Conservation (phyloP, 2,329 filamentous ascomycete genomes). For the Botryotinia globosa region DNA sequence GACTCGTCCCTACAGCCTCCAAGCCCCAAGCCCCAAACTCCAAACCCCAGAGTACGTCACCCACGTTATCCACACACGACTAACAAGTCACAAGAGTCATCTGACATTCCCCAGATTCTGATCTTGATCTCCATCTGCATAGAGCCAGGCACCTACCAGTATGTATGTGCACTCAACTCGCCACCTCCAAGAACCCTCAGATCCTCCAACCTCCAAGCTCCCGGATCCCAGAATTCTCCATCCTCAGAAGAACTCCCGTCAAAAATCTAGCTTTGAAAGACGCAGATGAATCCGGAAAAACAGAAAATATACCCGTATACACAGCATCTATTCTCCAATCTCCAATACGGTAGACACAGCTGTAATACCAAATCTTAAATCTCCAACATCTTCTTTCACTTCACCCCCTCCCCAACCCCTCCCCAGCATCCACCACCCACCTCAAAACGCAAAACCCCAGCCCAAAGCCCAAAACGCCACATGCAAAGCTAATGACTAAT, state of each 20-base stretch:
- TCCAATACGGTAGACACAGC: too few relatives aligned
- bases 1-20: neutral
- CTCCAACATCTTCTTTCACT: neutral
- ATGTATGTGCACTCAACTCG: neutral
- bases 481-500: neutral
- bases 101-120: neutral
- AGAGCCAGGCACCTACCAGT: neutral
- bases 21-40: neutral
- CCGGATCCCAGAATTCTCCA: neutral
- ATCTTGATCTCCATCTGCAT: neutral
- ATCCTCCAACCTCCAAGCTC: neutral
- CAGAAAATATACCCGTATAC: too few relatives aligned
- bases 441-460: neutral
- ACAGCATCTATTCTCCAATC: neutral
- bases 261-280: neutral
- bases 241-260: neutral
- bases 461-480: neutral
- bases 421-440: too few relatives aligned
- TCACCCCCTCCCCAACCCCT: neutral
- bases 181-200: neutral
- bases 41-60: neutral
- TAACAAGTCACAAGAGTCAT: neutral
- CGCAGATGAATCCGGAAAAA: accelerated
- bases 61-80: neutral
- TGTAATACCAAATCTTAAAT: neutral